Evolutionary conservation across 768 basidiomycete species (phyloP).

Genomic region (Tulasnella sp.): DNA sequence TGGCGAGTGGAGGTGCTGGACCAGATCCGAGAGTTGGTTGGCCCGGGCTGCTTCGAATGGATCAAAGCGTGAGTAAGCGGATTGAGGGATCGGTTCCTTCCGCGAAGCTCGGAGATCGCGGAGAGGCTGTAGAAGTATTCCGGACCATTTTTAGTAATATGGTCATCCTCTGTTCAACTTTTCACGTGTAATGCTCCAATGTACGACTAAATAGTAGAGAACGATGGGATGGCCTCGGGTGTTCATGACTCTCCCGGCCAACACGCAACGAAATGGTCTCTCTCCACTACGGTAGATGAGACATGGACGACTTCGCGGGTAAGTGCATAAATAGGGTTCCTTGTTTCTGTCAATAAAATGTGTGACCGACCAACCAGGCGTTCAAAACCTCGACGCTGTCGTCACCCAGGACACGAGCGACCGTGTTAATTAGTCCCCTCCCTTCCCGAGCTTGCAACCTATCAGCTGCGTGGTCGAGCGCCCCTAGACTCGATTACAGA

Average conservation of each 20-base stretch:
- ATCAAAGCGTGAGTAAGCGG: background rate
- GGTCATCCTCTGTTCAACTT: background rate
- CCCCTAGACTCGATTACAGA: no score
- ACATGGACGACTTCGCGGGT: slow-evolving; percentile 38
- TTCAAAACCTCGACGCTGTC: no score
- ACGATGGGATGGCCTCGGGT: background rate
- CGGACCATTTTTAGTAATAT: no score
- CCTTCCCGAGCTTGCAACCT: no score
- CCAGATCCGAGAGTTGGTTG: background rate
- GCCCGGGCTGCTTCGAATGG: background rate
- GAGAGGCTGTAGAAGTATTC: background rate
- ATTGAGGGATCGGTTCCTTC: no score
- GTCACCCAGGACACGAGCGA: no score
- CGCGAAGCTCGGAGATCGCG: no score
- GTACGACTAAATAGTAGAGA: background rate
- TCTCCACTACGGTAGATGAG: slow-evolving; percentile 38
- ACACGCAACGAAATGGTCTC: slow-evolving; percentile 38
- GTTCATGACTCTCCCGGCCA: background rate
- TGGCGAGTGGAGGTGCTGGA: background rate
- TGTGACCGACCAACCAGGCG: no score
- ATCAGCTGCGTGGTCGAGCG: no score
- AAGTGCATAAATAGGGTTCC: slow-evolving; percentile 28
- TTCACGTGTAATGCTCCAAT: background rate
- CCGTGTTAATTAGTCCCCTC: no score
- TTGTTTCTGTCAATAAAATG: no score